Conservation (phyloP, 805 yeast species). For the Ogataea naganishii region DNA sequence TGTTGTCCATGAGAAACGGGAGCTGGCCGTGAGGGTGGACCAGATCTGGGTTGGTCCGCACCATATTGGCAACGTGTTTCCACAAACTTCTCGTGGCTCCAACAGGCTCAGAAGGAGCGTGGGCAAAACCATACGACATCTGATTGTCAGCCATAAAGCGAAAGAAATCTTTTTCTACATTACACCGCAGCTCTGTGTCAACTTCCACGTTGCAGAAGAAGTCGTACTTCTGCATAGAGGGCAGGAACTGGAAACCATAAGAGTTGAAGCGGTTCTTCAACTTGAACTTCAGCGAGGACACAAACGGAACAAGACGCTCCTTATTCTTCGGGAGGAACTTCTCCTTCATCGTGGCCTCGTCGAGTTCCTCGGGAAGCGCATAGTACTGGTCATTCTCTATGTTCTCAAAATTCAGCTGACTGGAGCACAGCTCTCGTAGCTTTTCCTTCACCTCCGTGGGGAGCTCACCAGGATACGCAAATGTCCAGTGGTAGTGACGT, state of each 20-base stretch:
- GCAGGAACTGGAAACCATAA: slow-evolving; percentile 34
- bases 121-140: slow-evolving; percentile 37
- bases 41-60: slow-evolving; percentile 29
- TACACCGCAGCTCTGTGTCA: slow-evolving; percentile 43
- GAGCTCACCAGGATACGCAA: slow-evolving; percentile 70
- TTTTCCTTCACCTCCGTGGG: slow-evolving; percentile 55
- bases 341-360: slow-evolving; percentile 53
- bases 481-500: slow-evolving; percentile 84
- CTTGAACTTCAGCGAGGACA: slow-evolving; percentile 34
- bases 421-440: slow-evolving; percentile 57
- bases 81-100: slow-evolving; percentile 25
- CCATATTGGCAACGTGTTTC: slow-evolving; percentile 33
- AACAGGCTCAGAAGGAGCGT: slow-evolving; percentile 17
- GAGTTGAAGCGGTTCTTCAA: slow-evolving; percentile 49
- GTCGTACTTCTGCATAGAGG: slow-evolving; percentile 33
- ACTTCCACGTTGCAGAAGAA: slow-evolving; percentile 57
- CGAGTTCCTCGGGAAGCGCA: slow-evolving; percentile 65
- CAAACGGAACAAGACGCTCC: slow-evolving; percentile 20
- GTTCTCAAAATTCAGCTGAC: slow-evolving; percentile 59
- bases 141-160: slow-evolving; percentile 27
- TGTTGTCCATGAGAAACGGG: slow-evolving; percentile 31
- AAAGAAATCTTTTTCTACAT: slow-evolving; percentile 47
- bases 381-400: slow-evolving; percentile 47
- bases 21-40: slow-evolving; percentile 32
- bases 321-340: slow-evolving; percentile 31